A percentile compares a stretch with the other conserved stretches of the same genome.
Conservation (phyloP, 495 filamentous ascomycete genomes). For the Trypethelium eluteriae region DNA sequence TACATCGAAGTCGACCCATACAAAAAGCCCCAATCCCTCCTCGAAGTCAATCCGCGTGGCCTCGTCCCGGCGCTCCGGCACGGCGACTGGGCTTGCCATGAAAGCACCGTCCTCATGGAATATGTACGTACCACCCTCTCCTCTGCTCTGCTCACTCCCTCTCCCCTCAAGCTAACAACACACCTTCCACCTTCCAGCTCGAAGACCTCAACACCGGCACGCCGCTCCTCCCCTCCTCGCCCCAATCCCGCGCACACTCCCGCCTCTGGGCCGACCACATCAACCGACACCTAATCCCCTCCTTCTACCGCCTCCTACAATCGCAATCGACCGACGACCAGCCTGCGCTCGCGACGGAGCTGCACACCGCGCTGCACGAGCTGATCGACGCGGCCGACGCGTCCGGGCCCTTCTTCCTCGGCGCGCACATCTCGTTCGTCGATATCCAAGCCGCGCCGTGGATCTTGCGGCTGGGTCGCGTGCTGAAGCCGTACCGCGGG, state of each 20-base stretch:
- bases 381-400: conserved; percentile 64
- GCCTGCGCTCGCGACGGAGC: conserved; percentile 51
- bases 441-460: conserved; percentile 88
- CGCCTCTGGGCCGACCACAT: conserved; percentile 86
- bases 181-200: conserved; percentile 42
- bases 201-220: conserved; percentile 64
- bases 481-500: conserved; percentile 70
- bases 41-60: conserved; percentile 84
- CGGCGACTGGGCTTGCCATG: conserved; percentile 80
- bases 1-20: conserved; percentile 91
- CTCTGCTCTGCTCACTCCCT: neutral
- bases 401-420: conserved; percentile 50
- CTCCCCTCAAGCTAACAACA: neutral
- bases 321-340: conserved; percentile 61
- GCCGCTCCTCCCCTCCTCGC: conserved; percentile 58
- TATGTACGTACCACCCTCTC: conserved; percentile 49
- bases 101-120: conserved; percentile 83
- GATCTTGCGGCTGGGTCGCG: conserved; percentile 64
- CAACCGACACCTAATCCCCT: conserved; percentile 73
- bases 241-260: conserved; percentile 66
- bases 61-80: conserved; percentile 77
- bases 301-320: conserved; percentile 72
- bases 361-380: conserved; percentile 61
- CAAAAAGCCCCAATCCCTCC: conserved; percentile 64
- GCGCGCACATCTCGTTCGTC: conserved; percentile 23